These are phyloP conservation scores for Piromyces finnis DNA, from an alignment of 192 early-diverging fungal genomes.

Conservation along the genomic window DNA sequence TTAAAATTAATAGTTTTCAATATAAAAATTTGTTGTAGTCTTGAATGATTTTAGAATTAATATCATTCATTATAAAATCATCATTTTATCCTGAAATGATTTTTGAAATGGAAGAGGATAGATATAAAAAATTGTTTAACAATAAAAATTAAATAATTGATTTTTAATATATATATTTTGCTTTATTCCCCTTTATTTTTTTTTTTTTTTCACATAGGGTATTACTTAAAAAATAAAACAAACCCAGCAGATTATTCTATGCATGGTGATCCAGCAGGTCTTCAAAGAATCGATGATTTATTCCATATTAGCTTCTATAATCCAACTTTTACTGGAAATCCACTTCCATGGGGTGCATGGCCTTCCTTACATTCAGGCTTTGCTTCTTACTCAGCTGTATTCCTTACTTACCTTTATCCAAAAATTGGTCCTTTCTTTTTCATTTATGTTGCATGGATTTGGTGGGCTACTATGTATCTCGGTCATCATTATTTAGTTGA, in stretches of 20 bases:
- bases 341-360: conserved; percentile 57
- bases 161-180: too few species aligned
- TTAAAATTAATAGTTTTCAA: too few species aligned
- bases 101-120: too few species aligned
- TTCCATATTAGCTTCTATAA: conserved; percentile 41
- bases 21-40: too few species aligned
- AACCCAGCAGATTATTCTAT: conserved; percentile 40
- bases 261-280: conserved; percentile 46
- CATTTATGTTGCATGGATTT: conserved; percentile 49
- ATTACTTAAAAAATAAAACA: conserved; percentile 39
- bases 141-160: too few species aligned
- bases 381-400: conserved; percentile 41
- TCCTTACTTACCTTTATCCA: conserved; percentile 16
- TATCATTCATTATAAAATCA: too few species aligned
- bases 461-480: conserved; percentile 65
- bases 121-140: too few species aligned
- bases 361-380: conserved; percentile 56
- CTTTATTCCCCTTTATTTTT: too few species aligned
- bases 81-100: too few species aligned
- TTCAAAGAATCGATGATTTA: conserved; percentile 47
- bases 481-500: conserved; percentile 59
- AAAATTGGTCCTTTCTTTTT: background rate
- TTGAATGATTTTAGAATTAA: too few species aligned
- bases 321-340: conserved; percentile 41
- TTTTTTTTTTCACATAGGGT: conserved; percentile 23